Evolutionary conservation across 257 asterid genomes (phyloP).

Genomic region (Petrea volubilis): DNA sequence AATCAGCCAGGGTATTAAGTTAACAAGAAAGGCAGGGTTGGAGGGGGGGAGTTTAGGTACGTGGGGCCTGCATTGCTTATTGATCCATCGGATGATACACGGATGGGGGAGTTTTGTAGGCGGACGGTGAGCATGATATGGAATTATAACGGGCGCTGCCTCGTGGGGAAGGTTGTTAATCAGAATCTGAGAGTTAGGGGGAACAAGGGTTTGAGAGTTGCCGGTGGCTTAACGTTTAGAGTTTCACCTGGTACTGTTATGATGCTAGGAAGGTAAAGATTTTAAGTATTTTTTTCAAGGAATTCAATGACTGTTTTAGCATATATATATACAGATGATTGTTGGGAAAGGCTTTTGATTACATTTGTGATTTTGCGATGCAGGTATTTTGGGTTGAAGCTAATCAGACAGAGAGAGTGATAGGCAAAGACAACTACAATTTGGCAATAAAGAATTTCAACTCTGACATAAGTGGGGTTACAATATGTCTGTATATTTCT

Average conservation of each 20-base stretch:
- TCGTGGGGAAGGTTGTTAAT: slow-evolving; percentile 79
- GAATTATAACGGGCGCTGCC: slow-evolving; percentile 96
- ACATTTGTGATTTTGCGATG: slow-evolving; percentile 3
- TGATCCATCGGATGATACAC: slow-evolving; percentile 48
- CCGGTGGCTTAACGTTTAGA: slow-evolving; percentile 69
- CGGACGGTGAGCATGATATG: slow-evolving; percentile 83
- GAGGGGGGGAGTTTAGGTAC: slow-evolving; percentile 61
- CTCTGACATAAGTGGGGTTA: too few species aligned
- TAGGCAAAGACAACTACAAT: too few species aligned
- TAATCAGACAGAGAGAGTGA: slow-evolving; percentile 53
- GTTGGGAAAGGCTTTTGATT: background rate
- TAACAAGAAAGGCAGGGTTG: slow-evolving; percentile 31
- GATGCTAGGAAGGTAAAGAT: slow-evolving; percentile 65
- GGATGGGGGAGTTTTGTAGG: slow-evolving; percentile 73
- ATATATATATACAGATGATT: too few species aligned
- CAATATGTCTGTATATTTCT: too few species aligned
- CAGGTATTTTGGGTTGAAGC: slow-evolving; percentile 62
- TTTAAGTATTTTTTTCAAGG: too few species aligned
- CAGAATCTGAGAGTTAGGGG: slow-evolving; percentile 56
- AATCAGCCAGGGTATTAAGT: background rate
- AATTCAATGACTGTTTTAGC: too few species aligned
- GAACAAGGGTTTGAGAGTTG: slow-evolving; percentile 60
- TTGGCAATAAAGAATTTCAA: too few species aligned
- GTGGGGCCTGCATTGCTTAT: slow-evolving; percentile 69
- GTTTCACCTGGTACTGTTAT: slow-evolving; percentile 87